phyloP scores from a whole-genome alignment of 108 stramenopile species.

The Skeletonema menzelii region DNA sequence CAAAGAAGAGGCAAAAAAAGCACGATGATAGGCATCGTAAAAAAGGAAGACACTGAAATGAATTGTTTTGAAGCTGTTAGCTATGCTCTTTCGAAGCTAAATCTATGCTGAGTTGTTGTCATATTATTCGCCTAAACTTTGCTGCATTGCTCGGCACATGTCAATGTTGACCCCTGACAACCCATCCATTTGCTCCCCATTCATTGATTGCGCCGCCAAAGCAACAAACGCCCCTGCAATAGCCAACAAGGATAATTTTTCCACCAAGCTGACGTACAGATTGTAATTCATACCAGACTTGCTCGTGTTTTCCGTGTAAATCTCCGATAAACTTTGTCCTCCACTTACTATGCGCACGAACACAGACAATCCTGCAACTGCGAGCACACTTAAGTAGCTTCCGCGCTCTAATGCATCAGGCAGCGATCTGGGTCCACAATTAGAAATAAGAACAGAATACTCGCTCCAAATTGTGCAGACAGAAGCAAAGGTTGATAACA shows the following conservation, averaged over 20 bases:
- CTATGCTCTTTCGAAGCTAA: not conserved
- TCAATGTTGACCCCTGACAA: not conserved
- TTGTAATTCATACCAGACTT: not conserved
- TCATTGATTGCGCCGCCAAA: constrained; percentile 29
- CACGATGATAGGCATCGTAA: not conserved
- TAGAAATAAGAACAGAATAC: constrained; percentile 37
- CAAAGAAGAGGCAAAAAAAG: not conserved
- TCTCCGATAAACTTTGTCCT: constrained; percentile 6
- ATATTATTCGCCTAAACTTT: not conserved
- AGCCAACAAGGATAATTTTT: constrained; percentile 32
- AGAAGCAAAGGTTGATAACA: constrained; percentile 8
- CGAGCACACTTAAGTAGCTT: constrained; percentile 52
- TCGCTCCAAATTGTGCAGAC: constrained; percentile 55
- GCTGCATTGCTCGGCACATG: constrained; percentile 50
- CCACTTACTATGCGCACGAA: constrained; percentile 52
- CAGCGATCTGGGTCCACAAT: constrained; percentile 48
- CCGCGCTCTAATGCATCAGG: constrained; percentile 50
- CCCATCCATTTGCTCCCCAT: constrained; percentile 49
- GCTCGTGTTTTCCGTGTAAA: constrained; percentile 3
- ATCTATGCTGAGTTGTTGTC: not conserved
- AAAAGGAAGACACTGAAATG: not conserved
- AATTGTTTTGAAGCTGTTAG: constrained; percentile 2
- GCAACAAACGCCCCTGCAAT: constrained; percentile 48
- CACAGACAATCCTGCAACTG: constrained; percentile 39
- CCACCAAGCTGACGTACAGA: not conserved